These are phyloP conservation scores for Alternaria arbusti DNA, from an alignment of 2,329 filamentous ascomycete species.

Conservation along the genomic window DNA sequence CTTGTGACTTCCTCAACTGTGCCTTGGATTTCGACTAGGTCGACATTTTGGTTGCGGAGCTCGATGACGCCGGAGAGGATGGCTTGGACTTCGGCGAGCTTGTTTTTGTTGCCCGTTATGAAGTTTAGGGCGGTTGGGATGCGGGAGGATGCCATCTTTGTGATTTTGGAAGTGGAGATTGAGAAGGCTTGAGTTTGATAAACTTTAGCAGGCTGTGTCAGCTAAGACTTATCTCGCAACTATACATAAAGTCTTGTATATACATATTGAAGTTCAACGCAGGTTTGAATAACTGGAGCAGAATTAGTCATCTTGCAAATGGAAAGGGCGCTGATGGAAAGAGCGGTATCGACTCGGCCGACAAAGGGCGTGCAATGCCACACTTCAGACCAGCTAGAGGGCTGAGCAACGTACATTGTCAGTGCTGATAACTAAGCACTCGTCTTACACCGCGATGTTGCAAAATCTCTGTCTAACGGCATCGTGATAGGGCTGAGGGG, in stretches of 20 bases:
- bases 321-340: constrained; percentile 3
- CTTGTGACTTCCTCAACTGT: constrained; percentile 87
- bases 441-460: not conserved
- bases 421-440: not conserved
- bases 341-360: not conserved
- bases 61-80: constrained; percentile 77
- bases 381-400: not conserved
- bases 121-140: constrained; percentile 73
- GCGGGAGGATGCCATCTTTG: constrained; percentile 20
- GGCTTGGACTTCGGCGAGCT: constrained; percentile 82
- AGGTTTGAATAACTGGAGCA: constrained; percentile 11
- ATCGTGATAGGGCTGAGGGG: constrained; percentile 13
- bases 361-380: constrained; percentile 5
- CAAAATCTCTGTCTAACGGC: not conserved
- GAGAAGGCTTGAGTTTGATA: not conserved
- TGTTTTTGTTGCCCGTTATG: constrained; percentile 96
- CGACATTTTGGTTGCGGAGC: constrained; percentile 75
- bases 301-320: constrained; percentile 7
- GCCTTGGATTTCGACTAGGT: constrained; percentile 90
- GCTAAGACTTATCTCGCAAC: not conserved
- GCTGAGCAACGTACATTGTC: constrained; percentile 3
- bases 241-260: not conserved
- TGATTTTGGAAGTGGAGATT: not conserved
- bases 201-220: not conserved
- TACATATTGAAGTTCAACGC: constrained; percentile 2